Percentiles rank a stretch among this genome's conserved stretches.
Conservation (phyloP, 768 basidiomycete genomes). For the Amylocystis lapponica region DNA sequence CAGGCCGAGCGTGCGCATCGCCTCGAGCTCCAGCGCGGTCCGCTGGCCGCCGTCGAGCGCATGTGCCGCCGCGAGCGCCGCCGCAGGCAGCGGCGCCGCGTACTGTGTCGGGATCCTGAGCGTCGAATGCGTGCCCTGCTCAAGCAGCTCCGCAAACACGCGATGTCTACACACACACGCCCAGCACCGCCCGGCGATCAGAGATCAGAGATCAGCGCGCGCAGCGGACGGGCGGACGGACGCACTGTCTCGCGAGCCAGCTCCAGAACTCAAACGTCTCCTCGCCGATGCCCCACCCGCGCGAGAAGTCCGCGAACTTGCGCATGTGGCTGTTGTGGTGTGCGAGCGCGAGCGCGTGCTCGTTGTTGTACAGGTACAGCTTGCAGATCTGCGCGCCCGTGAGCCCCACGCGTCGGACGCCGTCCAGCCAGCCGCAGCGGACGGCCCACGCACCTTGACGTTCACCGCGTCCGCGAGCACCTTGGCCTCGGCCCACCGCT, state of each 20-base stretch:
- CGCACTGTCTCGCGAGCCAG: conserved; percentile 90
- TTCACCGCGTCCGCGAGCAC: conserved; percentile 93
- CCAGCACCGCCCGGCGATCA: background rate
- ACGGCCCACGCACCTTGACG: conserved; percentile 55
- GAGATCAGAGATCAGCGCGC: background rate
- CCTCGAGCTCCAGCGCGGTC: conserved; percentile 43
- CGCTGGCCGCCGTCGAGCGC: conserved; percentile 20
- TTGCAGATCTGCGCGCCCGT: conserved; percentile 63
- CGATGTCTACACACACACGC: conserved; percentile 77
- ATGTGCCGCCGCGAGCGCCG: conserved; percentile 21
- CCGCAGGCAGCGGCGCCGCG: conserved; percentile 30
- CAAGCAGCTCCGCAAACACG: conserved; percentile 84
- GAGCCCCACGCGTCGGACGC: background rate
- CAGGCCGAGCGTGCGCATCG: conserved; percentile 56
- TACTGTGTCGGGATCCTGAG: conserved; percentile 56
- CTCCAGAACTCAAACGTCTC: conserved; percentile 98
- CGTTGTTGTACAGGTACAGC: conserved; percentile 86
- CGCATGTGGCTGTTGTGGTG: conserved; percentile 84
- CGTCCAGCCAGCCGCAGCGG: background rate
- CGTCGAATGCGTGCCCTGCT: conserved; percentile 65
- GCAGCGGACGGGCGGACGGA: conserved; percentile 11
- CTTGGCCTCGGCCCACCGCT: conserved; percentile 98
- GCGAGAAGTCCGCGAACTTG: conserved; percentile 79
- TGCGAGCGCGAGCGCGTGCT: conserved; percentile 71
- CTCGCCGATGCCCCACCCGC: conserved; percentile 94